These are phyloP conservation scores for Candida adriatica DNA, from an alignment of 805 yeast genomes.

Conservation along the genomic window DNA sequence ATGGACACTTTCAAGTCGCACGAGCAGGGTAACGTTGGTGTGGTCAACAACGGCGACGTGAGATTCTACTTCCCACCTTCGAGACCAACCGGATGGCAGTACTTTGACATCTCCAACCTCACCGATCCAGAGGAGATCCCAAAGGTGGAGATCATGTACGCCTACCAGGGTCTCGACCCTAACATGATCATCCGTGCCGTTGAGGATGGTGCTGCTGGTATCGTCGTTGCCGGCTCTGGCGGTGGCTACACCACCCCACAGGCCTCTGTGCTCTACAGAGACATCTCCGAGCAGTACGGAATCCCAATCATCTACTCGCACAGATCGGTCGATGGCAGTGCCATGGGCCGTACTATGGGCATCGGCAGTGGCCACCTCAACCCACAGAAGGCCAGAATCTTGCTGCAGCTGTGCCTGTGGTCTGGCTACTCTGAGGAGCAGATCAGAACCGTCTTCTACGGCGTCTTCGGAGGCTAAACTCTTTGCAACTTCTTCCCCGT, in stretches of 20 bases:
- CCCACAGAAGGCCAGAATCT: conserved; percentile 55
- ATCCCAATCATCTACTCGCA: conserved; percentile 55
- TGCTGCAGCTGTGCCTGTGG: conserved; percentile 46
- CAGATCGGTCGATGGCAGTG: conserved; percentile 60
- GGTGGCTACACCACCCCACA: conserved; percentile 45
- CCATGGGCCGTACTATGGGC: conserved; percentile 27
- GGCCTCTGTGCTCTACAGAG: conserved; percentile 37
- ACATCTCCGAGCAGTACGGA: conserved; percentile 26
- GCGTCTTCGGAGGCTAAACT: conserved; percentile 1
- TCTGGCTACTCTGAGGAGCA: conserved; percentile 26
- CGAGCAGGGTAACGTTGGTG: conserved; percentile 63
- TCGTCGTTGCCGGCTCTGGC: conserved; percentile 62
- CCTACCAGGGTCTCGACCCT: conserved; percentile 49
- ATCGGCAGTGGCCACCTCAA: conserved; percentile 56
- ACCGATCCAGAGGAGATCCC: conserved; percentile 15
- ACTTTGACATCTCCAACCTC: conserved; percentile 26
- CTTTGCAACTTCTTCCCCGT: too few relatives aligned
- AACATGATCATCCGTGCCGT: conserved; percentile 37
- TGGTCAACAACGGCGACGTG: conserved; percentile 55
- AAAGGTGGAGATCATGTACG: conserved; percentile 47
- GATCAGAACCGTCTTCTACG: conserved; percentile 21
- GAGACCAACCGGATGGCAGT: conserved; percentile 31
- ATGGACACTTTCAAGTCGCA: conserved; percentile 56
- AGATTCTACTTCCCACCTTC: conserved; percentile 55
- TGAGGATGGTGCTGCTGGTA: conserved; percentile 39